Evolutionary conservation across 371 early-diverging fungal genomes (phyloP), one percentile per base, ranked within the genome.

Genomic region (Saksenaea oblongispora): DNA sequence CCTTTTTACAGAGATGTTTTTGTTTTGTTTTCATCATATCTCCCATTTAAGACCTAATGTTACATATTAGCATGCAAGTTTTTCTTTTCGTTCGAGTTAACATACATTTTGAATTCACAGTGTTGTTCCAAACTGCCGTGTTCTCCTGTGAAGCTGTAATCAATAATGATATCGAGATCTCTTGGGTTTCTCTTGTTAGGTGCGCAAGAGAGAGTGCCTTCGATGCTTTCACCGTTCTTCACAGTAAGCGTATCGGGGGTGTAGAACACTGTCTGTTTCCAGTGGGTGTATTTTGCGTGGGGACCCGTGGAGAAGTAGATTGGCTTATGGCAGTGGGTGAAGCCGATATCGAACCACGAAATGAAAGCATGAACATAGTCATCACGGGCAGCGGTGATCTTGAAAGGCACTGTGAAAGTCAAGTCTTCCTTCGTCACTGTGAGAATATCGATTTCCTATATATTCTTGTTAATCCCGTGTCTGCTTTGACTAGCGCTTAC

Each of bases 221-320:
- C 78, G 72, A 99, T 91, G 57, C 67, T 78, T 65, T 98, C 98
- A 39, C 93, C 96, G 63, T 83, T 71, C 73, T 86, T 84, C 69
- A 89, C 76, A 17, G 86, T 84, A 71, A 93, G 71, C n/a, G 87
- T 78, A 26, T 92, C 89, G 27, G 76, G 78, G 5, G 89, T 88
- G 76, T 95, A 95, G 67, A 98, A 97, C 28, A 96, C 89, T 22
- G 98, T 96, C 78, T 98, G 98, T 84, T 97, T 98, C 99, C 99
- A 99, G 78, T 99, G 99, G 39, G 99, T 99, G 71, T 93, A 92
- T 78, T 90, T 88, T 47, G 91, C 84, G 59, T 85, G 82, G 5
- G 98, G 96, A 3, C 93, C 90, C 9, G 99, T 99, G 62, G 93
- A 93, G 76, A 99, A 96, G 63, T 76, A 72, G 61, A 97, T 86